Evolutionary conservation across 1,284 basidiomycete species (phyloP).

Genomic region (Trametes polyzona): DNA sequence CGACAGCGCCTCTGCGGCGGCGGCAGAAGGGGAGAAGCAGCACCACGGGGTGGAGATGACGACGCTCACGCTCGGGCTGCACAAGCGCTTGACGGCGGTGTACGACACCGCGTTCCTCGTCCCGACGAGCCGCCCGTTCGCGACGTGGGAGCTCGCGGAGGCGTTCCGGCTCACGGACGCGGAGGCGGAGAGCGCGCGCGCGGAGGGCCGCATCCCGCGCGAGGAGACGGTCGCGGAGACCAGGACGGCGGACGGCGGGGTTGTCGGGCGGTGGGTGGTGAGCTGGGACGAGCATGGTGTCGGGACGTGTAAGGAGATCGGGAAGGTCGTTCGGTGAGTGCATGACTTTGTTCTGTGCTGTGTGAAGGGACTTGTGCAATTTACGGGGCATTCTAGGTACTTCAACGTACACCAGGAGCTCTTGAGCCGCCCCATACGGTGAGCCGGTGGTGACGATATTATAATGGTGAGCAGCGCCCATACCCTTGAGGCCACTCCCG

Average conservation of each 20-base stretch:
- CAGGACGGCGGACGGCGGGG: conserved; percentile 58
- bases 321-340: conserved; percentile 64
- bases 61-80: conserved; percentile 67
- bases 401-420: conserved; percentile 89
- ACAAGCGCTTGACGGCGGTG: conserved; percentile 64
- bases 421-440: conserved; percentile 37
- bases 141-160: conserved; percentile 79
- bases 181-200: conserved; percentile 41
- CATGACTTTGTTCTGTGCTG: not conserved
- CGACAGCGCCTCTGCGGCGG: conserved; percentile 12
- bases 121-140: conserved; percentile 72
- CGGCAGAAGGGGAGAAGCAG: conserved; percentile 17
- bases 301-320: conserved; percentile 62
- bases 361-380: not conserved
- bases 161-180: conserved; percentile 51
- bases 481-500: too few species aligned
- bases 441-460: too few species aligned
- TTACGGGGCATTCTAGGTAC: conserved; percentile 46
- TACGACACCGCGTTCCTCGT: conserved; percentile 77
- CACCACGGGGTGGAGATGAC: conserved; percentile 64
- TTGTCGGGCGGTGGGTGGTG: conserved; percentile 80
- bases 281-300: conserved; percentile 67
- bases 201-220: conserved; percentile 41
- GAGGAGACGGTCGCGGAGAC: conserved; percentile 84
- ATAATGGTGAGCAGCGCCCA: too few species aligned